Base-by-base conservation (phyloP, 345 rosid genomes). In the Dipteronia dyeriana region DNA sequence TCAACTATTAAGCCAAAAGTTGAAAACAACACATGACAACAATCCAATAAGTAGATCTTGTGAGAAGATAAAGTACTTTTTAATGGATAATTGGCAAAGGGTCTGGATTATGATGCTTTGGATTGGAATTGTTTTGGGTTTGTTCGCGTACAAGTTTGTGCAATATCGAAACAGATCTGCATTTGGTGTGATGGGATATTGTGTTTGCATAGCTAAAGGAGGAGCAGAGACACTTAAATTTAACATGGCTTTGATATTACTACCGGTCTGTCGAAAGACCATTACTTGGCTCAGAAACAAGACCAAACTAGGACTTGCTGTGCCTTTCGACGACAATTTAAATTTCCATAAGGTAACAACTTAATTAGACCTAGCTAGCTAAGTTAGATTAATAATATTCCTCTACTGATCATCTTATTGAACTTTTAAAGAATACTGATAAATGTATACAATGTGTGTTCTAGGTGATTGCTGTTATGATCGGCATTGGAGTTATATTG, bases 231-330 rank as follows among this genome's bases (percentile, higher is more conserved):
- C 91, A 0, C 89, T 85, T 38, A 94, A 92, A 70, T 90, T 94
- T 92, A 94, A 94, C 82, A 94, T 94, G 98, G 97, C 97, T 41
- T 83, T 94, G 74, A 92, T 94, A 62, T 76, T 94, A 39, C 73
- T 92, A 3, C 97, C 98, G 2, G 93, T 92, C 13, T 94, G 97
- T 82, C 85, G 98, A 3, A 94, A 94, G 79, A 92, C 95, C 71
- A 94, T 94, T 45, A 94, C 98, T 53, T 92, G 98, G 98, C 92
- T 94, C 9, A 82, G 98, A 79, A 92, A 90, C 89, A 94, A 92
- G 84, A 92, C 95, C 54, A 92, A 88, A 82, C 71, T 94, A 69
- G 93, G 98, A 1, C 74, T 63, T 19, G 86, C 76, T 4, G 95
- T 94, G 45, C 98, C 98, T 4, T 92, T 94, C 45, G 98, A 94